phyloP scores from a whole-genome alignment of 2,329 filamentous ascomycete species.

The Huntiella decipiens region DNA sequence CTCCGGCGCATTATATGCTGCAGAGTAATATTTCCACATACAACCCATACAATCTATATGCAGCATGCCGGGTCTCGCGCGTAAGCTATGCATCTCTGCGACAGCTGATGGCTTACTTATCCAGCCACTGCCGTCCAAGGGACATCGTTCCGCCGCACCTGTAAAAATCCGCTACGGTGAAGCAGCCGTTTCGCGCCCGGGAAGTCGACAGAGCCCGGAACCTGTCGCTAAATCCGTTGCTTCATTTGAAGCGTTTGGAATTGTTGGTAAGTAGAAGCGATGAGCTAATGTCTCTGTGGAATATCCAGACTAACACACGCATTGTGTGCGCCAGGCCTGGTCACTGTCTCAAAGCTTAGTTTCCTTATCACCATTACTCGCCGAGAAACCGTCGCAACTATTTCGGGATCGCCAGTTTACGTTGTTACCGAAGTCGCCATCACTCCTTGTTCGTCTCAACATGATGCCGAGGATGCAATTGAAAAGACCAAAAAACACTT shows the following conservation, averaged over 20 bases:
- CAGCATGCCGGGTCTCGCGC: conserved; percentile 55
- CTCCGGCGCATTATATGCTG: neutral
- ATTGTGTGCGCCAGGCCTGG: conserved; percentile 40
- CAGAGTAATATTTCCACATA: neutral
- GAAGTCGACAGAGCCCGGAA: conserved; percentile 18
- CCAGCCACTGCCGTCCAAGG: conserved; percentile 46
- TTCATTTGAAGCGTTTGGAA: conserved; percentile 40
- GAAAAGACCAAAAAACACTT: conserved; percentile 29
- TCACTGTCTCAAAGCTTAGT: conserved; percentile 61
- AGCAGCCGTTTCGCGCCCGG: conserved; percentile 13
- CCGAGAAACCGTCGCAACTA: conserved; percentile 73
- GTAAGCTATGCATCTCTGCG: conserved; percentile 64
- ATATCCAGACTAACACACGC: neutral
- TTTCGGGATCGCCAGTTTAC: conserved; percentile 67
- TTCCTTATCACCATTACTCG: conserved; percentile 77
- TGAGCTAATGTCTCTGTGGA: neutral
- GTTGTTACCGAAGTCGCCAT: conserved; percentile 74
- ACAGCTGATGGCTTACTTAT: conserved; percentile 68
- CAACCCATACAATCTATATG: neutral
- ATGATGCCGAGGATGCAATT: conserved; percentile 57
- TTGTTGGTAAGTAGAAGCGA: conserved; percentile 29
- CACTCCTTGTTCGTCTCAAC: conserved; percentile 65
- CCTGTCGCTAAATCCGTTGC: conserved; percentile 23
- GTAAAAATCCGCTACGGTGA: conserved; percentile 54
- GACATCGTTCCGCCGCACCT: conserved; percentile 34